Percentiles rank a stretch among this genome's conserved stretches.
These are phyloP conservation scores for Backusella australiensis DNA, from an alignment of 192 early-diverging fungal species.

Conservation along the genomic window DNA sequence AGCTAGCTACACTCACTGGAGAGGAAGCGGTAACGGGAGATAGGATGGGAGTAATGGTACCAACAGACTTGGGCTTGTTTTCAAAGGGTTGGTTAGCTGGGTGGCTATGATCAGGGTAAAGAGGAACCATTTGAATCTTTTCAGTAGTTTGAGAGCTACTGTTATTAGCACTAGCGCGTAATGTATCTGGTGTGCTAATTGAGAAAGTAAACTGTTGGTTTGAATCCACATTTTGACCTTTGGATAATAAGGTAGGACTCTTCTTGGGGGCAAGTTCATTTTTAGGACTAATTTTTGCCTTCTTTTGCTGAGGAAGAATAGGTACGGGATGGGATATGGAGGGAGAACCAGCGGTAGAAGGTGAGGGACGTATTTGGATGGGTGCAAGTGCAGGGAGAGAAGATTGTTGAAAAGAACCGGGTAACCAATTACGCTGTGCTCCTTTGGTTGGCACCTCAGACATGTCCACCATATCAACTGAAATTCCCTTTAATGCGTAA, in stretches of 20 bases:
- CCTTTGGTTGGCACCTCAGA: not conserved
- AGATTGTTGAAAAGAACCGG: not conserved
- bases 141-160: not conserved
- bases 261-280: not conserved
- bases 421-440: not conserved
- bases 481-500: slow-evolving; percentile 20
- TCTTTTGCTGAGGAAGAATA: not conserved
- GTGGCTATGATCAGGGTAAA: slow-evolving; percentile 18
- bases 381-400: not conserved
- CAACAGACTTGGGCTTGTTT: not conserved
- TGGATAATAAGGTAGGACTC: not conserved
- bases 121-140: slow-evolving; percentile 5
- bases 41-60: not conserved
- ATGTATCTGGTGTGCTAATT: slow-evolving; percentile 18
- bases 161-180: not conserved
- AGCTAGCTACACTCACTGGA: not conserved
- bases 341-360: not conserved
- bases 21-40: not conserved
- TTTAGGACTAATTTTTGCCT: not conserved
- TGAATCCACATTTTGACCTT: not conserved
- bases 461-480: not conserved
- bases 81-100: not conserved
- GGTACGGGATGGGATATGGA: not conserved
- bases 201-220: slow-evolving; percentile 18
- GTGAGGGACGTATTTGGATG: not conserved